Conservation (phyloP, 495 filamentous ascomycete species). For the Neurospora pannonica region DNA sequence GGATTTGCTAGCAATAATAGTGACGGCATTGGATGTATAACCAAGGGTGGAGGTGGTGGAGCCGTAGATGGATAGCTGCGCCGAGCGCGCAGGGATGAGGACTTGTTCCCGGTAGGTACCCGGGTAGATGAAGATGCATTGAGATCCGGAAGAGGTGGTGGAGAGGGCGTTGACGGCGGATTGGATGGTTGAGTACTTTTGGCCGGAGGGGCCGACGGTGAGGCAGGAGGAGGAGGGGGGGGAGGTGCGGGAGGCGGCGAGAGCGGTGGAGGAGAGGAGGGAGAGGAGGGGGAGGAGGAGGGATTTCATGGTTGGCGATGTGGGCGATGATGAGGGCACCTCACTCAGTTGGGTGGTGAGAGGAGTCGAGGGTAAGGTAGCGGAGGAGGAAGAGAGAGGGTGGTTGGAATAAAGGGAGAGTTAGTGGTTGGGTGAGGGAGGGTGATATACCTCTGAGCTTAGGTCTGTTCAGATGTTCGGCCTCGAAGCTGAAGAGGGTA, state of each 20-base stretch:
- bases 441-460: neutral
- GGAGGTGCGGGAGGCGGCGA: conserved; percentile 36
- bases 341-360: neutral
- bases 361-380: neutral
- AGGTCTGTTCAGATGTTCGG: neutral
- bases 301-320: conserved; percentile 6
- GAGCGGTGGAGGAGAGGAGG: conserved; percentile 19
- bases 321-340: neutral
- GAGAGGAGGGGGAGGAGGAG: neutral
- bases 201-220: conserved; percentile 34
- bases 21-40: conserved; percentile 51
- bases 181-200: conserved; percentile 40
- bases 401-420: neutral
- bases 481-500: neutral
- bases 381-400: neutral
- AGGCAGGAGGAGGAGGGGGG: conserved; percentile 42
- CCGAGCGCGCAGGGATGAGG: conserved; percentile 35
- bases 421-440: neutral
- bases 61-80: conserved; percentile 48
- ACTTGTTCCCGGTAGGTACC: conserved; percentile 53
- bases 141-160: conserved; percentile 29
- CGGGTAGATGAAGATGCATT: conserved; percentile 55
- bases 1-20: conserved; percentile 38
- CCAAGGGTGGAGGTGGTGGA: conserved; percentile 46
- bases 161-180: conserved; percentile 46